Percentiles rank a stretch among this genome's conserved stretches.
Conservation (phyloP, 768 basidiomycete genomes). For the Cystoderma amianthinum region DNA sequence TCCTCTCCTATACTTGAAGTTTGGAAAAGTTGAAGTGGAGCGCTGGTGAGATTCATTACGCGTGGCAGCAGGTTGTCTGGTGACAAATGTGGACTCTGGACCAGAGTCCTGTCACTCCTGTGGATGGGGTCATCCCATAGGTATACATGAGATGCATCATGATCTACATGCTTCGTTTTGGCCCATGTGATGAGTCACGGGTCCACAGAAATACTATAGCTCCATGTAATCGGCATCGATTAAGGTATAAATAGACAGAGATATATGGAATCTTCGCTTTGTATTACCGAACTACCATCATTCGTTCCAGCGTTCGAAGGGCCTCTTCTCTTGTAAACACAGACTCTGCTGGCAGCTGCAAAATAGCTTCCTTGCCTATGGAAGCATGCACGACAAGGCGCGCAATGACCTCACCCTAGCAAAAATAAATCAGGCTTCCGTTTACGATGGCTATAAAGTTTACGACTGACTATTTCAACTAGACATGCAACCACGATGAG, state of each 20-base stretch:
- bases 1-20: too few species aligned
- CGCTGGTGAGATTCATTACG: too few species aligned
- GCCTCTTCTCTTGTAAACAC: conserved; percentile 28
- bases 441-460: background rate
- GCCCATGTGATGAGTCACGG: too few species aligned
- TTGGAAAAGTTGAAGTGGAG: too few species aligned
- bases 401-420: conserved; percentile 75
- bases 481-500: conserved; percentile 84
- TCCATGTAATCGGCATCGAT: too few species aligned
- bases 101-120: too few species aligned
- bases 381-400: conserved; percentile 67
- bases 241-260: background rate
- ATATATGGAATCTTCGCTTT: background rate
- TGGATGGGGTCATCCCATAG: too few species aligned
- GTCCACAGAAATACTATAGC: too few species aligned
- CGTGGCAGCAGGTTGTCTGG: too few species aligned
- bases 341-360: conserved; percentile 6
- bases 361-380: conserved; percentile 13
- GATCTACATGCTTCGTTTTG: too few species aligned
- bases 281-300: conserved; percentile 17
- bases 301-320: conserved; percentile 32
- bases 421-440: conserved; percentile 1
- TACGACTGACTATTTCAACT: conserved; percentile 72
- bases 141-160: too few species aligned
- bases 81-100: too few species aligned